A percentile compares a stretch with the other conserved stretches of the same genome.
Evolutionary conservation across 2,329 filamentous ascomycete genomes (phyloP).

Genomic region (Xylaria sp.): DNA sequence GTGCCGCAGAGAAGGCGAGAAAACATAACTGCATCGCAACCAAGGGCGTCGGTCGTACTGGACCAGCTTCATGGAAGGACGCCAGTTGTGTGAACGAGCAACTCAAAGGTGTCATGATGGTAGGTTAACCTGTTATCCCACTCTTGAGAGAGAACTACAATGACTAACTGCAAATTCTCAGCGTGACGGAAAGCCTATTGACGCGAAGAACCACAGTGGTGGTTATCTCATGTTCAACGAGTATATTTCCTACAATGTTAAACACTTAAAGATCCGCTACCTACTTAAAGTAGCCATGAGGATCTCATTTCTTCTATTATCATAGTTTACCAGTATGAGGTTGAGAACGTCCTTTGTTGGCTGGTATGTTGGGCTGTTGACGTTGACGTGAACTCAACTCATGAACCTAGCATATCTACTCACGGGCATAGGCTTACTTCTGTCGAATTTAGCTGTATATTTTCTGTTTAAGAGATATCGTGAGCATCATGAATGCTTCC

Average conservation of each 20-base stretch:
- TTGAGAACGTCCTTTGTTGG: too few species aligned
- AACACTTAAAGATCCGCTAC: conserved; percentile 71
- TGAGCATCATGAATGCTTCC: too few species aligned
- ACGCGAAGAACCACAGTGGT: conserved; percentile 46
- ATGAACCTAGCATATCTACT: too few species aligned
- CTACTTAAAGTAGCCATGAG: conserved; percentile 53
- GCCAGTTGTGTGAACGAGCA: conserved; percentile 65
- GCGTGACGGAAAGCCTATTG: conserved; percentile 47
- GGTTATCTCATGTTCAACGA: conserved; percentile 69
- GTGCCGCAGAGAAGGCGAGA: conserved; percentile 67
- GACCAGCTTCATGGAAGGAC: conserved; percentile 75
- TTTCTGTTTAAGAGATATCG: too few species aligned
- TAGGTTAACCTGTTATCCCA: conserved; percentile 42
- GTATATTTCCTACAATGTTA: conserved; percentile 71
- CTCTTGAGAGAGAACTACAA: background rate
- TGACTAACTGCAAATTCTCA: background rate
- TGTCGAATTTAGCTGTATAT: too few species aligned
- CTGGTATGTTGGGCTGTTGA: too few species aligned
- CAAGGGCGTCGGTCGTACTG: conserved; percentile 67
- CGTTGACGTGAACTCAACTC: too few species aligned
- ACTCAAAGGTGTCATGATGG: conserved; percentile 72
- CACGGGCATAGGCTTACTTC: too few species aligned
- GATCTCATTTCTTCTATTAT: too few species aligned
- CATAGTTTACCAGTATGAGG: too few species aligned
- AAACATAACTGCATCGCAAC: conserved; percentile 66